Conservation (phyloP, 306 rosid species). For the Cicer judaicum region DNA sequence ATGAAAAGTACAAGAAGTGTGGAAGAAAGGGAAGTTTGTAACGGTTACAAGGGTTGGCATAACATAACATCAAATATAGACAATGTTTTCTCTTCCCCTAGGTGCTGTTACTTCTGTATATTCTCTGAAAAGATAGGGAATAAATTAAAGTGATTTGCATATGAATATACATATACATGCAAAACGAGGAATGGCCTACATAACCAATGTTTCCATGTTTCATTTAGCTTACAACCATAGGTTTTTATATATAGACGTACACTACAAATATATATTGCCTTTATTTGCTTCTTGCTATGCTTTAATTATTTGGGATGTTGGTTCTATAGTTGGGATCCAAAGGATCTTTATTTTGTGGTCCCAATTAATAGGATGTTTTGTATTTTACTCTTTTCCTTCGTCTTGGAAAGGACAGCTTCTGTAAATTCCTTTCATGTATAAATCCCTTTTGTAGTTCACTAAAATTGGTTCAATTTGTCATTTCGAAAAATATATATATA, state of each 20-base stretch:
- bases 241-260: constrained; percentile 27
- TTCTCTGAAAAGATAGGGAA: constrained; percentile 52
- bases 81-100: constrained; percentile 49
- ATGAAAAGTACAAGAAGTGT: constrained; percentile 33
- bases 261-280: constrained; percentile 2
- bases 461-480: no score
- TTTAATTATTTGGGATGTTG: constrained; percentile 38
- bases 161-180: constrained; percentile 39
- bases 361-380: constrained; percentile 38
- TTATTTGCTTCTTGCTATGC: constrained; percentile 23
- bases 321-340: constrained; percentile 32
- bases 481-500: no score
- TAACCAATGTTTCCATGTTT: constrained; percentile 14
- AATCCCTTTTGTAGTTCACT: constrained; percentile 39
- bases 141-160: constrained; percentile 37
- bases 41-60: constrained; percentile 44
- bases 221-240: constrained; percentile 17
- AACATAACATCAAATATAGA: constrained; percentile 49
- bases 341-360: constrained; percentile 19
- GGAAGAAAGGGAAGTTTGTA: constrained; percentile 47
- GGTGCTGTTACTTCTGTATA: constrained; percentile 43
- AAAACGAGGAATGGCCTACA: constrained; percentile 30
- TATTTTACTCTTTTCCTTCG: constrained; percentile 39
- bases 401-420: constrained; percentile 37
- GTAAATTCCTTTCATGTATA: constrained; percentile 14